phyloP scores from a whole-genome alignment of 2,329 filamentous ascomycete genomes.

The Xylariaceae sp. region DNA sequence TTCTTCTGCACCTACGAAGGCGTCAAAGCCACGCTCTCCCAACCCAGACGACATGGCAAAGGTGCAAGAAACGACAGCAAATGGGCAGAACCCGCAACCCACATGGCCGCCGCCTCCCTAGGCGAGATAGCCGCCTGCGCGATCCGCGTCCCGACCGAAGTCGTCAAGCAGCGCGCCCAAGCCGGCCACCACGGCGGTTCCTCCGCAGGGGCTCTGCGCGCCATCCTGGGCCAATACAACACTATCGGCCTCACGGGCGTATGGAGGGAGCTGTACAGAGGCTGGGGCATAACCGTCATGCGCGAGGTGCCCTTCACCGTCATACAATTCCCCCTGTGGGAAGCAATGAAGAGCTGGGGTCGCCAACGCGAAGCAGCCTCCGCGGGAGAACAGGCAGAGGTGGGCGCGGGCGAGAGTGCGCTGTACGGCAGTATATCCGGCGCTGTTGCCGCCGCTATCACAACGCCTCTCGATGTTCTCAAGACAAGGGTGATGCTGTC shows the following conservation, averaged over 20 bases:
- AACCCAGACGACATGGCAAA: slow-evolving; percentile 11
- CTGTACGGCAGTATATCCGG: slow-evolving; percentile 82
- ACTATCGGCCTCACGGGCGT: slow-evolving; percentile 54
- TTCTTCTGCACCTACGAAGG: slow-evolving; percentile 96
- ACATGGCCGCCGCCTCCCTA: slow-evolving; percentile 81
- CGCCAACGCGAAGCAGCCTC: slow-evolving; percentile 38
- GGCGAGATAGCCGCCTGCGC: slow-evolving; percentile 92
- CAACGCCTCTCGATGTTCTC: slow-evolving; percentile 91
- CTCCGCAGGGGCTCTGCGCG: slow-evolving; percentile 62
- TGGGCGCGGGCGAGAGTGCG: slow-evolving; percentile 76
- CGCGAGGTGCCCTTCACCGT: slow-evolving; percentile 96
- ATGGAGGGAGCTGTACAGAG: slow-evolving; percentile 82
- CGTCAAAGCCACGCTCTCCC: slow-evolving; percentile 49
- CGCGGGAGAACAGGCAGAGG: slow-evolving; percentile 32
- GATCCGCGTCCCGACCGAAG: slow-evolving; percentile 90
- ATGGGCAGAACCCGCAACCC: slow-evolving; percentile 44
- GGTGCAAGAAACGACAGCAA: slow-evolving; percentile 27
- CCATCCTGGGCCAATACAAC: slow-evolving; percentile 59
- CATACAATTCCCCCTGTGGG: slow-evolving; percentile 97
- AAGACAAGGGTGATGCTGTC: slow-evolving; percentile 97
- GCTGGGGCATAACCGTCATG: slow-evolving; percentile 89
- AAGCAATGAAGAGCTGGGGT: slow-evolving; percentile 78
- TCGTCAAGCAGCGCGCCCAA: slow-evolving; percentile 95
- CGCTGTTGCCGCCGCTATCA: slow-evolving; percentile 80
- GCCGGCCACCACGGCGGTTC: slow-evolving; percentile 76